These are phyloP conservation scores for Parachaetomium inaequale DNA, from an alignment of 495 filamentous ascomycete species.

Conservation along the genomic window DNA sequence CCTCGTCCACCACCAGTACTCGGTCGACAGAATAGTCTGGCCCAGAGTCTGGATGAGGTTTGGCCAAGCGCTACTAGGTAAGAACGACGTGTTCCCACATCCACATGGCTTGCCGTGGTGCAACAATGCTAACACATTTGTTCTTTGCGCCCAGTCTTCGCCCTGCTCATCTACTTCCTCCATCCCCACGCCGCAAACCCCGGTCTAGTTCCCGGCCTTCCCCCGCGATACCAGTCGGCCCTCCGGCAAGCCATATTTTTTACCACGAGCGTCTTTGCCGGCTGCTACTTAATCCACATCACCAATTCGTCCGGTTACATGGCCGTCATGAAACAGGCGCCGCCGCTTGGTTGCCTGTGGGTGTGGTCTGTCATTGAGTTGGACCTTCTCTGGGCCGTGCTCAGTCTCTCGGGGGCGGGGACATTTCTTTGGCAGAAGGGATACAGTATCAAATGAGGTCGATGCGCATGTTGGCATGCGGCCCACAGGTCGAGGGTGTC, in stretches of 20 bases:
- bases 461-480: background rate
- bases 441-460: slow-evolving; percentile 49
- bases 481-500: background rate
- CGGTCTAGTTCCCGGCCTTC: slow-evolving; percentile 42
- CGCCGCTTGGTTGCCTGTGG: slow-evolving; percentile 86
- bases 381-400: slow-evolving; percentile 61
- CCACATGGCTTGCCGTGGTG: background rate
- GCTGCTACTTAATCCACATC: slow-evolving; percentile 74
- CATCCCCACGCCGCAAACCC: slow-evolving; percentile 51
- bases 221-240: slow-evolving; percentile 41
- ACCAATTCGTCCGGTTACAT: slow-evolving; percentile 78
- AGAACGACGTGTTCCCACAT: slow-evolving; percentile 9
- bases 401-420: slow-evolving; percentile 56
- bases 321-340: slow-evolving; percentile 87
- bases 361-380: slow-evolving; percentile 91
- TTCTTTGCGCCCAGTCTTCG: slow-evolving; percentile 48
- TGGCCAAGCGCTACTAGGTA: slow-evolving; percentile 50
- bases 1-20: slow-evolving; percentile 88
- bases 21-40: slow-evolving; percentile 59
- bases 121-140: background rate
- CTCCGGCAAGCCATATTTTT: slow-evolving; percentile 63
- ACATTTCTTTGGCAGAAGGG: slow-evolving; percentile 69
- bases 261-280: slow-evolving; percentile 49
- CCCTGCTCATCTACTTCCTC: slow-evolving; percentile 57
- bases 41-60: slow-evolving; percentile 51